phyloP scores from a whole-genome alignment of 768 basidiomycete genomes.

The Boletus vermiculosoides region DNA sequence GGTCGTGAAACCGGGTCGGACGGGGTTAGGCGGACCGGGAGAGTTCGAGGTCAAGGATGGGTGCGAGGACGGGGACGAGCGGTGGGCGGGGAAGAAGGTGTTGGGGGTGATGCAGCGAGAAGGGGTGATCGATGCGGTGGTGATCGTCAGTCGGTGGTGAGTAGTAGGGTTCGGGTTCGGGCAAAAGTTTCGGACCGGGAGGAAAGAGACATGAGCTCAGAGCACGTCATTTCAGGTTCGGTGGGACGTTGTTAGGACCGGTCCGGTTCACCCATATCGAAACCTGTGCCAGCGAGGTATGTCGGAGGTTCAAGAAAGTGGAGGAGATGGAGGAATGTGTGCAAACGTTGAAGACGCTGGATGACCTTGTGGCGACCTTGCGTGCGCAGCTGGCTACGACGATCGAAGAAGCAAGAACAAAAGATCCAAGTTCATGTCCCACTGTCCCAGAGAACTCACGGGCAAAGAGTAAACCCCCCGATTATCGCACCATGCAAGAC shows the following conservation, averaged over 20 bases:
- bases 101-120: constrained; percentile 67
- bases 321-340: constrained; percentile 69
- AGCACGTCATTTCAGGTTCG: constrained; percentile 53
- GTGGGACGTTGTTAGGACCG: constrained; percentile 78
- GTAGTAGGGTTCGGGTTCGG: neutral
- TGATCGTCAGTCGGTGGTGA: constrained; percentile 78
- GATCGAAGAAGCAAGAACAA: neutral
- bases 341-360: constrained; percentile 54
- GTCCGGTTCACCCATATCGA: constrained; percentile 76
- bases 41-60: constrained; percentile 70
- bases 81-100: constrained; percentile 62
- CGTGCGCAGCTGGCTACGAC: constrained; percentile 41
- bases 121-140: constrained; percentile 72
- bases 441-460: neutral
- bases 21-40: constrained; percentile 67
- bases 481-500: constrained; percentile 46
- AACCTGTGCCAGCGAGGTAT: constrained; percentile 71
- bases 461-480: constrained; percentile 32
- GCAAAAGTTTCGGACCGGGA: neutral
- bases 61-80: constrained; percentile 76
- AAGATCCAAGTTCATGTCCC: neutral
- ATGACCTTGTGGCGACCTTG: constrained; percentile 56
- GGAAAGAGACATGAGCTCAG: neutral
- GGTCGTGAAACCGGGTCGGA: constrained; percentile 60
- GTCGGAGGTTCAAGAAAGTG: constrained; percentile 59